phyloP scores from a whole-genome alignment of 169 alveolate species.

The Cryptosporidium bovis region DNA sequence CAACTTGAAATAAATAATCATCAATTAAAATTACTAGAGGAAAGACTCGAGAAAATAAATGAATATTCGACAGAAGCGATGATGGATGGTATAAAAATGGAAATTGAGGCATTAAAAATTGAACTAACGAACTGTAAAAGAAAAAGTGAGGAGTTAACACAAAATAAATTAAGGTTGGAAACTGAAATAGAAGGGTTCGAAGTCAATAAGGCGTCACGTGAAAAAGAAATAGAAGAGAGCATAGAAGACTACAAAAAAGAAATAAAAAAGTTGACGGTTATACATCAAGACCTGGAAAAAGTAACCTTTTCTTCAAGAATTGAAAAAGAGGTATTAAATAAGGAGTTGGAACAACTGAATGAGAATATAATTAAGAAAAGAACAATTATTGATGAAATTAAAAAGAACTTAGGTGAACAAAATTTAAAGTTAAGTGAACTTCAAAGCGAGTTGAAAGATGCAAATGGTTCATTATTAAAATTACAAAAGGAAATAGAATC shows the following conservation, averaged over 20 bases:
- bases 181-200: slow-evolving; percentile 78
- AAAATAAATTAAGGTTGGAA: slow-evolving; percentile 71
- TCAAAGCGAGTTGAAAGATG: slow-evolving; percentile 75
- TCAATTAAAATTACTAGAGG: slow-evolving; percentile 77
- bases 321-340: slow-evolving; percentile 58
- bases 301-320: slow-evolving; percentile 72
- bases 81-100: not conserved
- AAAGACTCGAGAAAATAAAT: slow-evolving; percentile 71
- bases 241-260: slow-evolving; percentile 76
- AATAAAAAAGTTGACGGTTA: slow-evolving; percentile 68
- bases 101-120: not conserved
- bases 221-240: slow-evolving; percentile 77
- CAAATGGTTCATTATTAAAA: slow-evolving; percentile 67
- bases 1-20: slow-evolving; percentile 62
- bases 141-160: slow-evolving; percentile 74
- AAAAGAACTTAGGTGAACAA: slow-evolving; percentile 53
- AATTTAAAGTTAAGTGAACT: slow-evolving; percentile 77
- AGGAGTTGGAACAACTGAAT: slow-evolving; percentile 73
- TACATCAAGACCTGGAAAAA: slow-evolving; percentile 73
- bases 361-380: slow-evolving; percentile 67
- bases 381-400: slow-evolving; percentile 63
- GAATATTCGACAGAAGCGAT: slow-evolving; percentile 65
- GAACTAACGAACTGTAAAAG: not conserved
- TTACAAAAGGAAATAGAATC: slow-evolving; percentile 78
- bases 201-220: slow-evolving; percentile 75